A percentile compares a stretch with the other conserved stretches of the same genome.
Conservation (phyloP, 2,329 filamentous ascomycete genomes). For the Immersiporthe knoxdaviesiana region DNA sequence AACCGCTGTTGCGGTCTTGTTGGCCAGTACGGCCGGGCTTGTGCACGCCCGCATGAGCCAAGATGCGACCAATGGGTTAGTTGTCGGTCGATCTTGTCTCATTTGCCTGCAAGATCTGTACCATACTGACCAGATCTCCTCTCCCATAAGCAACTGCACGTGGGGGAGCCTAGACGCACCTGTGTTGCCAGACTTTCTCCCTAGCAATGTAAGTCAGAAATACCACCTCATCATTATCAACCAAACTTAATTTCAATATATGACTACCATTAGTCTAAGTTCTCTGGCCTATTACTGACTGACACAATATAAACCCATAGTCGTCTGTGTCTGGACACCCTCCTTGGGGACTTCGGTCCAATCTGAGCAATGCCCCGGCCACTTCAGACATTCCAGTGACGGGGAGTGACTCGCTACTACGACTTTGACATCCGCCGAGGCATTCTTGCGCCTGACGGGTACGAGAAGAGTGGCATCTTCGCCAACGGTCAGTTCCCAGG, state of each 20-base stretch:
- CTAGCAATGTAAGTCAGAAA: not conserved
- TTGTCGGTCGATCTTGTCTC: not conserved
- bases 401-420: constrained; percentile 40
- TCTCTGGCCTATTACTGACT: too few species aligned
- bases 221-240: not conserved
- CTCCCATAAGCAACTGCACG: constrained; percentile 3
- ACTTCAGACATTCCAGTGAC: constrained; percentile 38
- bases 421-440: constrained; percentile 33
- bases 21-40: not conserved
- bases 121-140: not conserved
- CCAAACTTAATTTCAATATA: not conserved
- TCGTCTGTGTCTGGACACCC: not conserved
- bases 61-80: constrained; percentile 4
- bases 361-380: not conserved
- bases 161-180: not conserved
- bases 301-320: not conserved
- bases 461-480: constrained; percentile 36
- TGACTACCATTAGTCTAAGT: not conserved
- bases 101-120: not conserved
- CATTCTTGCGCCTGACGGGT: constrained; percentile 40
- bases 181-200: not conserved
- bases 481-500: constrained; percentile 54
- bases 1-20: not conserved
- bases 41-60: not conserved
- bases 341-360: not conserved